These are phyloP conservation scores for Yamadazyma blattariae DNA, from an alignment of 1,139 yeast genomes.

Conservation along the genomic window DNA sequence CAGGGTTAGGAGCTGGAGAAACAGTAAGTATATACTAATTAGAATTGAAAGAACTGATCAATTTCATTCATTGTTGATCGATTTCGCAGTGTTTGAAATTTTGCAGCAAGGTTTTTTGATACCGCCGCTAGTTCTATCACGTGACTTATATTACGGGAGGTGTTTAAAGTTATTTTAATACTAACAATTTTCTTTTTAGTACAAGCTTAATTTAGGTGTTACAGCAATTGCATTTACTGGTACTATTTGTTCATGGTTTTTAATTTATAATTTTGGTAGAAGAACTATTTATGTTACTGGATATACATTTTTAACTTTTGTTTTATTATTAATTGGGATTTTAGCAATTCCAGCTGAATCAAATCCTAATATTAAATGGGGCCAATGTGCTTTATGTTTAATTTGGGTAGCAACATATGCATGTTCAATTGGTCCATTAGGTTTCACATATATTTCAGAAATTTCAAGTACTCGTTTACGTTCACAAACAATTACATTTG, in stretches of 20 bases:
- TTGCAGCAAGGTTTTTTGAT: no score
- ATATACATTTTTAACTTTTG: constrained; percentile 15
- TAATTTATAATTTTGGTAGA: constrained; percentile 20
- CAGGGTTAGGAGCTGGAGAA: constrained; percentile 18
- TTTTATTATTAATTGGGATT: constrained; percentile 44
- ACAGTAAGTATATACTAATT: no score
- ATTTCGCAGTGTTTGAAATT: no score
- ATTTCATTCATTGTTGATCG: no score
- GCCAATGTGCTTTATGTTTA: constrained; percentile 17
- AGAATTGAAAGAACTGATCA: no score
- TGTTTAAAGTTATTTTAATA: no score
- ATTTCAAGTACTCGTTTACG: constrained; percentile 20
- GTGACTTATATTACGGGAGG: no score
- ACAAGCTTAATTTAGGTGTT: constrained; percentile 27
- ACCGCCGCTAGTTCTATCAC: no score
- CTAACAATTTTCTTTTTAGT: no score
- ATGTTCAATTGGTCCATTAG: constrained; percentile 20
- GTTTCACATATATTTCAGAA: constrained; percentile 20
- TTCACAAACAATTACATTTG: constrained; percentile 19
- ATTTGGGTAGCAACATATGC: constrained; percentile 20
- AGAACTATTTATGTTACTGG: constrained; percentile 24
- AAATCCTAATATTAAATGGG: constrained; percentile 15
- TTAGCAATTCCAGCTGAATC: constrained; percentile 23
- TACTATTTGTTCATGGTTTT: constrained; percentile 20
- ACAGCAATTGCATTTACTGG: constrained; percentile 22